Percentiles rank a stretch among this genome's conserved stretches.
These are phyloP conservation scores for Fusarium poae DNA, from an alignment of 2,329 filamentous ascomycete species.

Conservation along the genomic window DNA sequence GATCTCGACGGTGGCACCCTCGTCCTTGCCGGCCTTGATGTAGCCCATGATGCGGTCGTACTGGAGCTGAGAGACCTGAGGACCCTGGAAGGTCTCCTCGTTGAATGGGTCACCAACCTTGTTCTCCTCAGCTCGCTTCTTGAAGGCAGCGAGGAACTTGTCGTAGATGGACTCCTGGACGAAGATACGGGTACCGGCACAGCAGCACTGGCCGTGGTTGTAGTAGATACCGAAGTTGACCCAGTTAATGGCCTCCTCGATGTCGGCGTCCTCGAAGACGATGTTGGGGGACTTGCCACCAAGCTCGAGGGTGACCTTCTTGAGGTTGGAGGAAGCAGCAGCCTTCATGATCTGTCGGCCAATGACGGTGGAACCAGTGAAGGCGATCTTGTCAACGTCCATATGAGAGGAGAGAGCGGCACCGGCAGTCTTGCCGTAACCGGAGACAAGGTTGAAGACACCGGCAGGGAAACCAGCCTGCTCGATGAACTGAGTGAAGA, in stretches of 20 bases:
- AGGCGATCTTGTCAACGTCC: conserved; percentile 86
- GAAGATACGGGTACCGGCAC: conserved; percentile 85
- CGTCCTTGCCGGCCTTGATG: conserved; percentile 75
- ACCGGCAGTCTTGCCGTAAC: conserved; percentile 83
- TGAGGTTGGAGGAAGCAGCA: conserved; percentile 80
- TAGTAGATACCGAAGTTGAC: conserved; percentile 78
- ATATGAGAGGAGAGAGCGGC: conserved; percentile 81
- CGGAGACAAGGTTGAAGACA: conserved; percentile 82
- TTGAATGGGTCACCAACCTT: conserved; percentile 86
- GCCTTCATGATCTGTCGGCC: conserved; percentile 85
- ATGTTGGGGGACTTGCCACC: conserved; percentile 87
- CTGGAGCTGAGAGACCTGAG: conserved; percentile 86
- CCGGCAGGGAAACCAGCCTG: conserved; percentile 84
- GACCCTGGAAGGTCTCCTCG: conserved; percentile 85
- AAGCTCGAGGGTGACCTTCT: conserved; percentile 85
- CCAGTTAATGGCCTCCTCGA: conserved; percentile 82
- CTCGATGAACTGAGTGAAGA: conserved; percentile 74
- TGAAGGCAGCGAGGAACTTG: conserved; percentile 85
- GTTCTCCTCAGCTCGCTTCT: conserved; percentile 79
- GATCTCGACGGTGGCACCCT: conserved; percentile 72
- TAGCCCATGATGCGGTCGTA: conserved; percentile 90
- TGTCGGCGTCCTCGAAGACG: conserved; percentile 81
- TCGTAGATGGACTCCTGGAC: conserved; percentile 90
- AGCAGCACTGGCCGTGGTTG: conserved; percentile 76
- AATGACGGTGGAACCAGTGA: conserved; percentile 81